phyloP scores from a whole-genome alignment of 495 filamentous ascomycete species.

The Collariella sp. region DNA sequence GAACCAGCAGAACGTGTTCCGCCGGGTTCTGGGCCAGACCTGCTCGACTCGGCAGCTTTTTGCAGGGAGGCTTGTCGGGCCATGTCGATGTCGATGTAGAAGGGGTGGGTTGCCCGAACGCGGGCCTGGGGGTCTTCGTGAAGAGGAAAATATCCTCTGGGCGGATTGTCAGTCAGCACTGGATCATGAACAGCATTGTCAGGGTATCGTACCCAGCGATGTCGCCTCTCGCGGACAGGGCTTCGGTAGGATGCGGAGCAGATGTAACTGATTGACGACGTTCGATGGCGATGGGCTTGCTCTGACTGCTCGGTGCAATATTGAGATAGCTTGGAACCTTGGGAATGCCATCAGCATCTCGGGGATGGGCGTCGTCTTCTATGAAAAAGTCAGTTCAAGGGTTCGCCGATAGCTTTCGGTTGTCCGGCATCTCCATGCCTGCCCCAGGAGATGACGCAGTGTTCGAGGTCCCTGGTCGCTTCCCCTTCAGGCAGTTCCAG shows the following conservation, averaged over 20 bases:
- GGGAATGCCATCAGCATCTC: background rate
- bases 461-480: too few species aligned
- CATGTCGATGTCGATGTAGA: slow-evolving; percentile 30
- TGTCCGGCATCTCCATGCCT: too few species aligned
- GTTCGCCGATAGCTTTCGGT: background rate
- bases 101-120: slow-evolving; percentile 34
- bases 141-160: slow-evolving; percentile 44
- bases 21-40: background rate
- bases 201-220: slow-evolving; percentile 37
- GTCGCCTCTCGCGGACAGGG: slow-evolving; percentile 45
- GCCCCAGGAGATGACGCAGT: background rate
- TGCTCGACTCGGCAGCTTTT: slow-evolving; percentile 21
- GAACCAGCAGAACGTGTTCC: background rate
- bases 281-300: slow-evolving; percentile 41
- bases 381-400: background rate
- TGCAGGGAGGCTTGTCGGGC: slow-evolving; percentile 28
- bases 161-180: background rate
- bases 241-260: slow-evolving; percentile 33
- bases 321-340: background rate
- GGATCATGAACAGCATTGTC: background rate
- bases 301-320: slow-evolving; percentile 13
- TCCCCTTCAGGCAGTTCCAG: too few species aligned
- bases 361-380: background rate
- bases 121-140: slow-evolving; percentile 38
- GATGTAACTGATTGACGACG: slow-evolving; percentile 22